These are phyloP conservation scores for Solanum dulcamara DNA, from an alignment of 257 asterid species.

Conservation along the genomic window DNA sequence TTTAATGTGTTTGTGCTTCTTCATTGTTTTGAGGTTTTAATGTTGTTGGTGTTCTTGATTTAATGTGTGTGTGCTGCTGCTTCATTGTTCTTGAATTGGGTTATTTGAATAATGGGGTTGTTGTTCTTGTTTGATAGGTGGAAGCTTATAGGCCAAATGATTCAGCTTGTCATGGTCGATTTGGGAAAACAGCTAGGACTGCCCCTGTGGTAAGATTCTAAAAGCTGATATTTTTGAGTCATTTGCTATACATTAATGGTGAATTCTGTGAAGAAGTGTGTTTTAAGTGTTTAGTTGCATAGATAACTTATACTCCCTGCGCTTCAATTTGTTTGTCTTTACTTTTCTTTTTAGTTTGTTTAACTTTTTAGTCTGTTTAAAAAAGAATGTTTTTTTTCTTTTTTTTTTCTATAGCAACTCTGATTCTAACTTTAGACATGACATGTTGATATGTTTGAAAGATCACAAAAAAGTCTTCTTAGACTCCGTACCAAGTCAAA, in stretches of 20 bases:
- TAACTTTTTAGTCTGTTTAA: too few species aligned
- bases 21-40: background rate
- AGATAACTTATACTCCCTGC: background rate
- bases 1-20: background rate
- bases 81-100: background rate
- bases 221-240: background rate
- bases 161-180: constrained; percentile 93
- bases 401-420: too few species aligned
- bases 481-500: too few species aligned
- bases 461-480: too few species aligned
- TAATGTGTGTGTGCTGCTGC: background rate
- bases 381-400: too few species aligned
- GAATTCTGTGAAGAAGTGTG: background rate
- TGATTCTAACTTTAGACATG: too few species aligned
- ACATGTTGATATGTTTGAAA: too few species aligned
- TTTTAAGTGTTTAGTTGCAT: background rate
- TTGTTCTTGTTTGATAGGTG: constrained; percentile 34
- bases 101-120: background rate
- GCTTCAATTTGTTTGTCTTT: too few species aligned
- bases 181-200: constrained; percentile 85
- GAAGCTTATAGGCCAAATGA: constrained; percentile 94
- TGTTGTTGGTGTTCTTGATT: background rate
- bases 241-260: background rate
- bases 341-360: too few species aligned
- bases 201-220: constrained; percentile 67